phyloP scores from a whole-genome alignment of 2,329 filamentous ascomycete species.

The Orbilia blumenaviensis region DNA sequence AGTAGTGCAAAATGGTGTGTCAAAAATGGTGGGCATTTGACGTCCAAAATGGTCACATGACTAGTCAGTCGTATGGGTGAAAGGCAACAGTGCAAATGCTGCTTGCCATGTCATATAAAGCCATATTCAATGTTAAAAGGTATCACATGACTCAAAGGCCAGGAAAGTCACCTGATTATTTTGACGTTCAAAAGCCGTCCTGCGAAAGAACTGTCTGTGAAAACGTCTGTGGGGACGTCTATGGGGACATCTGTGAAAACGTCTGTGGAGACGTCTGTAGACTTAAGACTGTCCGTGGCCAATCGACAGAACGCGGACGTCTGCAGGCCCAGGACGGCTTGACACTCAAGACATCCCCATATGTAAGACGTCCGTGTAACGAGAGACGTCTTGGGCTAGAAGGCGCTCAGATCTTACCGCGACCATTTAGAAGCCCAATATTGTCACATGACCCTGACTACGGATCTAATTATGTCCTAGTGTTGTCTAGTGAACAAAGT shows the following conservation, averaged over 20 bases:
- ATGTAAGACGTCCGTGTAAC: too few species aligned
- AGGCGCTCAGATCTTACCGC: too few species aligned
- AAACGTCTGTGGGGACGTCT: background rate
- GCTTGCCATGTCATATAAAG: background rate
- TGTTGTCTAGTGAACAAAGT: too few species aligned
- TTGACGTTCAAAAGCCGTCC: background rate
- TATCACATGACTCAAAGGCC: too few species aligned
- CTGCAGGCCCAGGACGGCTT: background rate
- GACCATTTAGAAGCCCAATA: background rate
- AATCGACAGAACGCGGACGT: background rate
- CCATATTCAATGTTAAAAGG: too few species aligned
- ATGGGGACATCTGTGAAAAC: background rate
- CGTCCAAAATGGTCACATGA: background rate
- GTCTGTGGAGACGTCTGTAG: background rate
- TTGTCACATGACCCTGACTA: background rate
- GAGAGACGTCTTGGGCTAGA: too few species aligned
- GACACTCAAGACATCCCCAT: too few species aligned
- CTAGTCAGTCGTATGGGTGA: background rate
- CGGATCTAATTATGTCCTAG: too few species aligned
- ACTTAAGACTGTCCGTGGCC: background rate
- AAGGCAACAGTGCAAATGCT: background rate
- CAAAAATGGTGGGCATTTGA: background rate
- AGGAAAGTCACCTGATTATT: background rate
- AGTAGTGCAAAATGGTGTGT: background rate
- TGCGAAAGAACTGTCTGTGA: background rate